A percentile compares a stretch with the other conserved stretches of the same genome.
phyloP scores from a whole-genome alignment of 2,329 filamentous ascomycete species.

The Aspergillus sp. region DNA sequence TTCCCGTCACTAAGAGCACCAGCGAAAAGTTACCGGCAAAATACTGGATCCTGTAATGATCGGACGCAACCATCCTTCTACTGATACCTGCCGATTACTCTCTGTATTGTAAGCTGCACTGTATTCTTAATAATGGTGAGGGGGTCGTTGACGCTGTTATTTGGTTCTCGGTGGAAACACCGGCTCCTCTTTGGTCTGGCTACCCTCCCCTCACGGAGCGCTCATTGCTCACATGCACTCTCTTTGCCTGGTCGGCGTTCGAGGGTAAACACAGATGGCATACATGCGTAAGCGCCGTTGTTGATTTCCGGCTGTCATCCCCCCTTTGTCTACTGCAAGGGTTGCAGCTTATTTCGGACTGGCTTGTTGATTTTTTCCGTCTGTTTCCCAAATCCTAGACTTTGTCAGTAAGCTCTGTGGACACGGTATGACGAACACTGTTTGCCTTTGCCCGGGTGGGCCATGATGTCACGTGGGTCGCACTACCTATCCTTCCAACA shows the following conservation, averaged over 20 bases:
- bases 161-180: slow-evolving; percentile 22
- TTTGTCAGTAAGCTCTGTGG: neutral
- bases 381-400: neutral
- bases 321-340: neutral
- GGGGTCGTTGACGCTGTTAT: slow-evolving; percentile 14
- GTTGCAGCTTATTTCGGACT: slow-evolving; percentile 12
- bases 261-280: neutral
- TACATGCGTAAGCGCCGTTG: neutral
- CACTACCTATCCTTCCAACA: neutral
- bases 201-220: slow-evolving; percentile 8
- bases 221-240: slow-evolving; percentile 7
- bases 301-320: neutral
- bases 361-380: neutral
- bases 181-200: slow-evolving; percentile 16
- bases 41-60: slow-evolving; percentile 9
- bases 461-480: slow-evolving; percentile 29
- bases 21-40: slow-evolving; percentile 6
- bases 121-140: slow-evolving; percentile 14
- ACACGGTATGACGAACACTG: slow-evolving; percentile 17
- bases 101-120: slow-evolving; percentile 6
- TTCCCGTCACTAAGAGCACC: slow-evolving; percentile 3
- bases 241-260: neutral
- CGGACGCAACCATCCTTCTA: neutral
- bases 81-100: slow-evolving; percentile 10
- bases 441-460: slow-evolving; percentile 9